A percentile compares a stretch with the other conserved stretches of the same genome.
Conservation (phyloP, 2,329 filamentous ascomycete genomes). For the Purpureocillium lavendulum region DNA sequence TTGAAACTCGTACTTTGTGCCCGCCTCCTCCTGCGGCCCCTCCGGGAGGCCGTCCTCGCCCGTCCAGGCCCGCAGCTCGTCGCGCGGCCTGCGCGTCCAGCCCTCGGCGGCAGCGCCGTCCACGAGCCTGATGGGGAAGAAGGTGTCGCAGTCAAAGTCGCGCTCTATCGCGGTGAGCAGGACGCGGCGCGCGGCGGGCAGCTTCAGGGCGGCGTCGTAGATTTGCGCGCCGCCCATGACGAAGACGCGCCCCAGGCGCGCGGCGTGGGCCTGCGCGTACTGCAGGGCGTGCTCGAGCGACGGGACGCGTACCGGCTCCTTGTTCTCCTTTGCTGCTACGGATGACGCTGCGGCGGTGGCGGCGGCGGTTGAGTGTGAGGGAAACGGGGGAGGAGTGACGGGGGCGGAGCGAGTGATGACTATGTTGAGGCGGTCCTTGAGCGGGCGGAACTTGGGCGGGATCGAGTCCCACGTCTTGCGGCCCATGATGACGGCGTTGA, state of each 20-base stretch:
- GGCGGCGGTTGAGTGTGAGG: slow-evolving; percentile 5
- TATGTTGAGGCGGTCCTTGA: slow-evolving; percentile 74
- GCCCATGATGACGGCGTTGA: slow-evolving; percentile 89
- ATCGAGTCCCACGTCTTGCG: slow-evolving; percentile 96
- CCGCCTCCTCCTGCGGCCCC: slow-evolving; percentile 53
- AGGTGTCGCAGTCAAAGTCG: slow-evolving; percentile 70
- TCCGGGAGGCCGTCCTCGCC: slow-evolving; percentile 51
- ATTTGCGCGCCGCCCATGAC: slow-evolving; percentile 88
- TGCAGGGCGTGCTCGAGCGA: slow-evolving; percentile 52
- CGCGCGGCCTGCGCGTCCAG: slow-evolving; percentile 47
- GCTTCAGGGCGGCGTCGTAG: slow-evolving; percentile 61
- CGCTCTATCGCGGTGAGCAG: slow-evolving; percentile 60
- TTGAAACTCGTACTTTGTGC: slow-evolving; percentile 60
- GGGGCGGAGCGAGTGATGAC: slow-evolving; percentile 57
- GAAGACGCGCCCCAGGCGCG: slow-evolving; percentile 54
- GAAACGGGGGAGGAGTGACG: slow-evolving; percentile 5
- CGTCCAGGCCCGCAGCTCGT: slow-evolving; percentile 52
- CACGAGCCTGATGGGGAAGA: slow-evolving; percentile 55
- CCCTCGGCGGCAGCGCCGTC: slow-evolving; percentile 23
- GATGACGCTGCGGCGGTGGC: too few relatives aligned
- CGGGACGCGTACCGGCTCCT: slow-evolving; percentile 45
- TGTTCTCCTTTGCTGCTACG: not conserved
- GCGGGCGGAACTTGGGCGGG: slow-evolving; percentile 66
- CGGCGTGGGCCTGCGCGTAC: slow-evolving; percentile 26
- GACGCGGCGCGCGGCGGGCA: slow-evolving; percentile 50